Conservation (phyloP, 495 filamentous ascomycete genomes). For the Penicillium ochrochloron region DNA sequence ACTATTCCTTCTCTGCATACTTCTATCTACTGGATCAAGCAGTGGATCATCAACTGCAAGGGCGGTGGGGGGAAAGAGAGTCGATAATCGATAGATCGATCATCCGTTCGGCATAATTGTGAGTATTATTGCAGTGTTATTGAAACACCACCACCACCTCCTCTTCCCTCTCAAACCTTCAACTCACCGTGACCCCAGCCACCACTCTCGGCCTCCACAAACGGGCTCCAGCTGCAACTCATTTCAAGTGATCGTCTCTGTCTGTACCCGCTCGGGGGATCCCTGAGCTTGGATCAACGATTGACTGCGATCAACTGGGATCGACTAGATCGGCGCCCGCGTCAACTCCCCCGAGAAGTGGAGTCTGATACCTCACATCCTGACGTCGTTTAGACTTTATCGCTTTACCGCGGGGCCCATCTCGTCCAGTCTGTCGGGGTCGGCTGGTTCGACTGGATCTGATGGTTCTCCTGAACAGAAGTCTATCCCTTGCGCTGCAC, state of each 20-base stretch:
- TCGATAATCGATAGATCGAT: neutral
- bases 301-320: neutral
- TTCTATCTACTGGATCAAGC: neutral
- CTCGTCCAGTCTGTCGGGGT: slow-evolving; percentile 8
- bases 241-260: slow-evolving; percentile 23
- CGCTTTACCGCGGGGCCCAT: slow-evolving; percentile 14
- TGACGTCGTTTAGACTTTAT: slow-evolving; percentile 16
- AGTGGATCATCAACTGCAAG: slow-evolving; percentile 2
- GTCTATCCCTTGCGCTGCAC: slow-evolving; percentile 20
- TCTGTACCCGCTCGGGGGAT: slow-evolving; percentile 26
- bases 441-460: neutral
- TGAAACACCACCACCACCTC: neutral
- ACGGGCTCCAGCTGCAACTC: slow-evolving; percentile 9
- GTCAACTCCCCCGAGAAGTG: slow-evolving; percentile 10
- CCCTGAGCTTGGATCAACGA: slow-evolving; percentile 14
- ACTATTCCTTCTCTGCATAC: neutral
- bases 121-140: neutral
- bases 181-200: neutral
- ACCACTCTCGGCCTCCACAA: neutral
- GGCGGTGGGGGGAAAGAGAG: neutral
- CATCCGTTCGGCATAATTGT: neutral
- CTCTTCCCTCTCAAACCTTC: neutral
- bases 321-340: slow-evolving; percentile 23
- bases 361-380: slow-evolving; percentile 34
- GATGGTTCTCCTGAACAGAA: neutral